Evolutionary conservation across 2,329 filamentous ascomycete species (phyloP), one percentile per base, ranked within the genome.

Genomic region (Alternaria burnsii): DNA sequence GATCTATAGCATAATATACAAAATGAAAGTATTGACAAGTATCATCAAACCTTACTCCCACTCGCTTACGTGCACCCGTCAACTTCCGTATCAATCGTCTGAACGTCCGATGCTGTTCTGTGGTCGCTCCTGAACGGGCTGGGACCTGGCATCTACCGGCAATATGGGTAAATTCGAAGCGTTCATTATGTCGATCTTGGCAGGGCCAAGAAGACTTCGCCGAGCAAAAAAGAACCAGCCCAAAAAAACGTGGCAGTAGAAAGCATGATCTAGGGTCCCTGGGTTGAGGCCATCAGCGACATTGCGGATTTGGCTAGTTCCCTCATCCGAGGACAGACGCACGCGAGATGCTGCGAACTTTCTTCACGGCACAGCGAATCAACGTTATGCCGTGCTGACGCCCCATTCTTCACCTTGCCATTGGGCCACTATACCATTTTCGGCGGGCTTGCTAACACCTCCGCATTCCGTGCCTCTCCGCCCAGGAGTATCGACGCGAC

Each of bases 131-230:
- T 58, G 32, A 34, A 43, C 32, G 42, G 56, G 52, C 53, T 28
- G 32, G 46, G 48, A 34, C 50, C 54, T 38, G 26, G 36, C 22
- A 38, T 18, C n/a, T 56, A 30, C 58, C 58, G 53, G 53, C 54
- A 60, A 55, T 60, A 51, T 60, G 62, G 62, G 18, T 65, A 60
- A 62, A 60, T 63, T 32, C 42, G 30, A 40, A 34, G 40, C 38
- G 40, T 52, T 26, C 38, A 24, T 44, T 52, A 63, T 55, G 53
- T 52, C 55, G 55, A 65, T 59, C 59, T 43, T 55, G 53, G 53
- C 32, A 58, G 18, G 36, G 47, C 26, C 42, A 22, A 20, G 47
- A 40, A 34, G 12, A 40, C 20, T 28, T 57, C 28, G 48, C 38
- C 38, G 38, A 42, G 38, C 36, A 46, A 34, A 42, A 32, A 50